Base-by-base conservation (phyloP, 352 stramenopile genomes). In the Phytophthora uliginosa region DNA sequence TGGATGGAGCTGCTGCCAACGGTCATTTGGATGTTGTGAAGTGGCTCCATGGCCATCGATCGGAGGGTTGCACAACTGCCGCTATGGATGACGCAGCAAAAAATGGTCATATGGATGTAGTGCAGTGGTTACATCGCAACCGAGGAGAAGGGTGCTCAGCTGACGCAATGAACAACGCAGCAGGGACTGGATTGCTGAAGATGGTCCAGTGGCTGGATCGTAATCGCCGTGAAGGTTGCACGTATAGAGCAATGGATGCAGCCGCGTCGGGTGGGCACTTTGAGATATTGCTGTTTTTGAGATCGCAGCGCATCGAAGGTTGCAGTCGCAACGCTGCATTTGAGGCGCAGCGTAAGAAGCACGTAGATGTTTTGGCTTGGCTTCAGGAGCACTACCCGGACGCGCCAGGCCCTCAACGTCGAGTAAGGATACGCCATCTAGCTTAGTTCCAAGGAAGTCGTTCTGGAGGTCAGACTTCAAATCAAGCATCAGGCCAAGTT, bases 331-430 rank as follows among this genome's bases (percentile, higher is more conserved):
- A 75, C 45, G 71, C 72, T 47, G 66, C 75, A 31, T 73, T 77
- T 48, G 76, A 69, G 54, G 76, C 76, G 0, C 59, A 69, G 36
- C 59, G 65, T 22, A 70, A 67, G 50, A 69, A 67, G 24, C 53
- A 78, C 50, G 45, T 62, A 4, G 36, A 73, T 45, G 71, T 82
- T 61, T 59, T 79, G 63, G 56, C 62, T 9, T 82, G 73, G 67
- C 60, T 82, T 45, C 58, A 59, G 47, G 72, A 79, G 48, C 55
- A 73, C 68, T 80, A 80, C 48, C 69, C 73, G 0, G 50, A 75
- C 51, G 58, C 64, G 3, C 70, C 70, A 60, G 59, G 52, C 38
- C 70, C 59, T 9, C 52, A 70, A 20, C 69, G 42, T 48, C 65
- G 45, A 22, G 54, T 70, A 17, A 51, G 58, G 22, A 69, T 62